Conservation (phyloP, 2,329 filamentous ascomycete species). For the Arthrobotrys conoides region DNA sequence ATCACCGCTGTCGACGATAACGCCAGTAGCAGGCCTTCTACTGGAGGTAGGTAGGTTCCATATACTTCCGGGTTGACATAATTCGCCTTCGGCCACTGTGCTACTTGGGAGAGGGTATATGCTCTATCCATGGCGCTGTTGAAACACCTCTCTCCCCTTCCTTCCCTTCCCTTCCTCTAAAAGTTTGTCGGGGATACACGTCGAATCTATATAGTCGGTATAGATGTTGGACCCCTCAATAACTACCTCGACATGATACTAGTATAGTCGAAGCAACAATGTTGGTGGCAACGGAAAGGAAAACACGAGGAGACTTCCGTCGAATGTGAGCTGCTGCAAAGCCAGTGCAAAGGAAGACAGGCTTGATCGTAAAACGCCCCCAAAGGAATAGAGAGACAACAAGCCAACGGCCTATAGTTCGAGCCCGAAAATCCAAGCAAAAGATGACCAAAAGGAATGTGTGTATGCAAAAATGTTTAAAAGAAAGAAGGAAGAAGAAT, state of each 20-base stretch:
- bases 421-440: slow-evolving; percentile 11
- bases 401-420: background rate
- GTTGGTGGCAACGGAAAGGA: slow-evolving; percentile 6
- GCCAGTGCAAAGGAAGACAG: slow-evolving; percentile 15
- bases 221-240: background rate
- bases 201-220: background rate
- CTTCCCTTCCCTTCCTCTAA: slow-evolving; percentile 28
- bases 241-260: slow-evolving; percentile 53
- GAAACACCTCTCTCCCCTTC: slow-evolving; percentile 13
- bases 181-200: background rate
- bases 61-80: slow-evolving; percentile 51
- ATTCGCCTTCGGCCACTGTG: slow-evolving; percentile 54
- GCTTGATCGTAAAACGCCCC: slow-evolving; percentile 14
- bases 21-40: slow-evolving; percentile 37
- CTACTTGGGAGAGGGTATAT: slow-evolving; percentile 43
- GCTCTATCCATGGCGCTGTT: slow-evolving; percentile 50
- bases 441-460: background rate
- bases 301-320: background rate
- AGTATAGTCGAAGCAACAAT: slow-evolving; percentile 12
- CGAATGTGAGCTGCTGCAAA: slow-evolving; percentile 12
- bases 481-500: slow-evolving; percentile 12
- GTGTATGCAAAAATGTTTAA: background rate
- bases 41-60: slow-evolving; percentile 46
- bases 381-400: slow-evolving; percentile 16
- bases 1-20: slow-evolving; percentile 45